Evolutionary conservation across 1,139 yeast genomes (phyloP).

Genomic region (Debaryomyces subglobosus): DNA sequence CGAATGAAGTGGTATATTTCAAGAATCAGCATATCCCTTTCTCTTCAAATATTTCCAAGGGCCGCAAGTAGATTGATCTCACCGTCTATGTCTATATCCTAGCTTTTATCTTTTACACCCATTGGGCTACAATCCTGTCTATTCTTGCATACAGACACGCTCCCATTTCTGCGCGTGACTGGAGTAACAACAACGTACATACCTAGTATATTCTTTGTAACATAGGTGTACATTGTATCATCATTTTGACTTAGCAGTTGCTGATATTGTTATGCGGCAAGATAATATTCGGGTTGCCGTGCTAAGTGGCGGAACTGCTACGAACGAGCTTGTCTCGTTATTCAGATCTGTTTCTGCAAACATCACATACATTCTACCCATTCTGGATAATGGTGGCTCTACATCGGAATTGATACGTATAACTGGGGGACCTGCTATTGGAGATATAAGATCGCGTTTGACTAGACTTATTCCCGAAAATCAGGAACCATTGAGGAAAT

Average conservation of each 20-base stretch:
- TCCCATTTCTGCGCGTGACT: not conserved
- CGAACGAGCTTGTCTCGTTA: slow-evolving; percentile 60
- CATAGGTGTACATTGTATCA: not conserved
- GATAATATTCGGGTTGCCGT: slow-evolving; percentile 38
- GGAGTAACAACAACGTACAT: not conserved
- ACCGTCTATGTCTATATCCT: too few relatives aligned
- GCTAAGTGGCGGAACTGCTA: slow-evolving; percentile 77
- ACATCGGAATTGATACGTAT: slow-evolving; percentile 89
- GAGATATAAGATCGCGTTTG: slow-evolving; percentile 83
- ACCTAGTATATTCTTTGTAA: not conserved
- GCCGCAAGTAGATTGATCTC: too few relatives aligned
- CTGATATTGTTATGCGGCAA: not conserved
- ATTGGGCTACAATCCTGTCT: not conserved
- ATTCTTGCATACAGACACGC: not conserved
- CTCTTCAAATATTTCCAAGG: too few relatives aligned
- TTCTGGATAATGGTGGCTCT: slow-evolving; percentile 94
- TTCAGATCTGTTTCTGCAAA: slow-evolving; percentile 44
- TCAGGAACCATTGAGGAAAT: slow-evolving; percentile 43
- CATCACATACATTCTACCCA: slow-evolving; percentile 73
- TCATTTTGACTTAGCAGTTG: not conserved
- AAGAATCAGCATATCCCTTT: too few relatives aligned
- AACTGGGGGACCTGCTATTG: slow-evolving; percentile 94
- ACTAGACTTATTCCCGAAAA: slow-evolving; percentile 66
- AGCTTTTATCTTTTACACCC: not conserved
- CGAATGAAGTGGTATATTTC: not conserved